Evolutionary conservation across 1,284 basidiomycete genomes (phyloP).

Genomic region (Sphaerobolus stellatus): DNA sequence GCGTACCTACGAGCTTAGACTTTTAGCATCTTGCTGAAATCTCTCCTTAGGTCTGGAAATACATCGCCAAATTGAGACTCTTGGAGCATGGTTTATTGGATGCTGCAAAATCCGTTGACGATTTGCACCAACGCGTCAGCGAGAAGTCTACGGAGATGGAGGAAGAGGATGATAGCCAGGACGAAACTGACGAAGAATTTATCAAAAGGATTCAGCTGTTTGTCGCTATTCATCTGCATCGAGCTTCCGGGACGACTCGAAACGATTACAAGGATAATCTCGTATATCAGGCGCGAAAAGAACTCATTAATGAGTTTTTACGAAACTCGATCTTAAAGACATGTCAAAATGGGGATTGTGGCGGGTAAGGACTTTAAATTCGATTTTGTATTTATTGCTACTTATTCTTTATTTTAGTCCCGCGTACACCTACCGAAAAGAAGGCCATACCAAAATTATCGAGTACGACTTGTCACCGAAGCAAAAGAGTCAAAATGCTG

Average conservation of each 20-base stretch:
- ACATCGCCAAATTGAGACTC: slow-evolving; percentile 83
- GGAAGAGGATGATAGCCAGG: slow-evolving; percentile 29
- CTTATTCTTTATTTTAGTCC: slow-evolving; percentile 47
- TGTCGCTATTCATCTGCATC: slow-evolving; percentile 63
- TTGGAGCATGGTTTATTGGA: slow-evolving; percentile 89
- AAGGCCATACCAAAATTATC: slow-evolving; percentile 92
- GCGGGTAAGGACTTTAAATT: slow-evolving; percentile 60
- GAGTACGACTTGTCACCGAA: slow-evolving; percentile 86
- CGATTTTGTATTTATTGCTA: slow-evolving; percentile 10
- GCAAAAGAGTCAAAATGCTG: slow-evolving; percentile 67
- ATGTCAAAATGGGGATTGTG: slow-evolving; percentile 77
- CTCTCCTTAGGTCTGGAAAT: slow-evolving; percentile 68
- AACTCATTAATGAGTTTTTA: slow-evolving; percentile 81
- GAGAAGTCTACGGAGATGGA: slow-evolving; percentile 37
- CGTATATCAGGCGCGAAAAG: slow-evolving; percentile 87
- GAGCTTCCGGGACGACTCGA: slow-evolving; percentile 59
- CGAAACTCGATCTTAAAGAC: slow-evolving; percentile 67
- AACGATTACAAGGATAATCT: slow-evolving; percentile 88
- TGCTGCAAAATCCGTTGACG: slow-evolving; percentile 76
- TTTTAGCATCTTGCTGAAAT: slow-evolving; percentile 2
- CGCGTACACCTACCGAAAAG: slow-evolving; percentile 88
- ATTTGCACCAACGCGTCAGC: slow-evolving; percentile 45
- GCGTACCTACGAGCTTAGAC: slow-evolving; percentile 32
- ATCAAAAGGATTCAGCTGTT: slow-evolving; percentile 71
- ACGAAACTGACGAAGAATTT: slow-evolving; percentile 61